A percentile compares a stretch with the other conserved stretches of the same genome.
These are phyloP conservation scores for Akanthomyces uredinophilus DNA, from an alignment of 2,329 filamentous ascomycete species.

Conservation along the genomic window DNA sequence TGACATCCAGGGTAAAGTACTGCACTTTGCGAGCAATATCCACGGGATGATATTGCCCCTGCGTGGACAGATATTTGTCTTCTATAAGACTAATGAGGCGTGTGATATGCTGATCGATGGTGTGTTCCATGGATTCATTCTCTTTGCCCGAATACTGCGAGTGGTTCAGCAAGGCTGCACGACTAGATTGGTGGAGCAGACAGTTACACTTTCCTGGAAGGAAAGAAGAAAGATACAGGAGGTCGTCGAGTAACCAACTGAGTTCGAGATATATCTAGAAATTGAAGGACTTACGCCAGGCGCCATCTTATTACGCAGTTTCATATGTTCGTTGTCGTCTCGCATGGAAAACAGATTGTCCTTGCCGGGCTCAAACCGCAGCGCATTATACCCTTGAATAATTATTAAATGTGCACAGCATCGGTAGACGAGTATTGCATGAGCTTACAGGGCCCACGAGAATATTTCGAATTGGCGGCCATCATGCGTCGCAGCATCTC, in stretches of 20 bases:
- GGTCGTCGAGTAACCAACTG: no score
- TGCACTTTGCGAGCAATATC: slow-evolving; percentile 44
- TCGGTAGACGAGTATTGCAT: neutral
- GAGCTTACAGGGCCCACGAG: slow-evolving; percentile 25
- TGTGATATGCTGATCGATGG: slow-evolving; percentile 43
- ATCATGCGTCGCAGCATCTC: slow-evolving; percentile 30
- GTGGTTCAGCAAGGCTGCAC: no score
- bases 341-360: slow-evolving; percentile 30
- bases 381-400: slow-evolving; percentile 36
- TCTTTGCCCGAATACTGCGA: slow-evolving; percentile 50
- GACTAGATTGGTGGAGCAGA: no score
- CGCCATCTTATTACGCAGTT: slow-evolving; percentile 43
- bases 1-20: slow-evolving; percentile 52
- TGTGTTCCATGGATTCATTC: slow-evolving; percentile 30
- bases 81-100: slow-evolving; percentile 36
- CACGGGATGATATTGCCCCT: slow-evolving; percentile 33
- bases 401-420: neutral
- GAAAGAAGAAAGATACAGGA: no score
- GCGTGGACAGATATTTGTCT: slow-evolving; percentile 33
- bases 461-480: slow-evolving; percentile 28
- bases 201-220: no score
- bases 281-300: slow-evolving; percentile 30
- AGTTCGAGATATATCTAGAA: no score
- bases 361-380: slow-evolving; percentile 26
- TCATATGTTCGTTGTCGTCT: slow-evolving; percentile 36